These are phyloP conservation scores for Penicillium paneum DNA, from an alignment of 2,329 filamentous ascomycete species.

Conservation along the genomic window DNA sequence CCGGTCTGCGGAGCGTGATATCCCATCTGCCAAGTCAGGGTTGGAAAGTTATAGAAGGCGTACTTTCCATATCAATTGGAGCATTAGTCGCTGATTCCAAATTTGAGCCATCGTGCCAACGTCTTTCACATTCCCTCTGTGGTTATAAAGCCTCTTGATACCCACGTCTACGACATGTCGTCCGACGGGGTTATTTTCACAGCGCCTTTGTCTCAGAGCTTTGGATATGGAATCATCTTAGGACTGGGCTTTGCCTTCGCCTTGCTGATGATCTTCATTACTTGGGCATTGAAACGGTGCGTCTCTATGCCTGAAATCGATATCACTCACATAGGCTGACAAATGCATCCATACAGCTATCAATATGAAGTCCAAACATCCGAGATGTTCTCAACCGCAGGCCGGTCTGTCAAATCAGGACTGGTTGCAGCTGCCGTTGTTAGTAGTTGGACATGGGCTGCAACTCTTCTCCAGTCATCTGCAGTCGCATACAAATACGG, in stretches of 20 bases:
- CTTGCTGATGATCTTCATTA: slow-evolving; percentile 71
- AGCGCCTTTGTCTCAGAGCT: slow-evolving; percentile 52
- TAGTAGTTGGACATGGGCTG: slow-evolving; percentile 90
- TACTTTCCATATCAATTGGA: not conserved
- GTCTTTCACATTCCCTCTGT: not conserved
- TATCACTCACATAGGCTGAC: not conserved
- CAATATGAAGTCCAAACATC: slow-evolving; percentile 77
- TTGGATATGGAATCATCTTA: slow-evolving; percentile 75
- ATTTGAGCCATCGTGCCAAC: not conserved
- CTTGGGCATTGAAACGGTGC: slow-evolving; percentile 63
- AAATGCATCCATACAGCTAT: slow-evolving; percentile 44
- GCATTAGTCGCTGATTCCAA: not conserved
- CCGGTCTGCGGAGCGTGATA: not conserved
- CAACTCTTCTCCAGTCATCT: slow-evolving; percentile 73
- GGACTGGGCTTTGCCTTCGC: slow-evolving; percentile 72
- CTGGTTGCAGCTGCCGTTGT: slow-evolving; percentile 87
- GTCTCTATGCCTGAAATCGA: not conserved
- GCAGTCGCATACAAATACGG: slow-evolving; percentile 80
- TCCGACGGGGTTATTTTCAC: slow-evolving; percentile 28
- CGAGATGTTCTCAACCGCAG: slow-evolving; percentile 89
- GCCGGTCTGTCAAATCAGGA: slow-evolving; percentile 82
- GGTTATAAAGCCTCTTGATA: not conserved
- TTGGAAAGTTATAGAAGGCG: not conserved
- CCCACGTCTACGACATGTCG: slow-evolving; percentile 3
- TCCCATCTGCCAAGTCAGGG: not conserved